A percentile compares a stretch with the other conserved stretches of the same genome.
Conservation (phyloP, 352 stramenopile genomes). For the Pythium aquatile region DNA sequence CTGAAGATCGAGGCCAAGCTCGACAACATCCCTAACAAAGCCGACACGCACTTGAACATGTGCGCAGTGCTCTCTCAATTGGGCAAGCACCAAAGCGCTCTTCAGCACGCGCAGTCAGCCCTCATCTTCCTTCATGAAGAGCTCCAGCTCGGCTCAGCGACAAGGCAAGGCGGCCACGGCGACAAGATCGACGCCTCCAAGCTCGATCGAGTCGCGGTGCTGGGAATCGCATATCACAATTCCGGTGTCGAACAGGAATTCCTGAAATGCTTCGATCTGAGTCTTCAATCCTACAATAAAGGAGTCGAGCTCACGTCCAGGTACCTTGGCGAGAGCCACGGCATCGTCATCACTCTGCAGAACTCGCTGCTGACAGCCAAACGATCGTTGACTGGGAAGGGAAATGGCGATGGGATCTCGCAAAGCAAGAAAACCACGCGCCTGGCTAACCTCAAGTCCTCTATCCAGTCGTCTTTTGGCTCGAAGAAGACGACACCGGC, state of each 20-base stretch:
- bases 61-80: conserved; percentile 93
- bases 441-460: conserved; percentile 37
- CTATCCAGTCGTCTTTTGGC: conserved; percentile 38
- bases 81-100: conserved; percentile 85
- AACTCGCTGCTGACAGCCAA: conserved; percentile 88
- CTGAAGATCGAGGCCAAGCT: conserved; percentile 90
- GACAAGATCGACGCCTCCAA: conserved; percentile 42
- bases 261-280: conserved; percentile 90
- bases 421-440: conserved; percentile 25
- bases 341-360: conserved; percentile 89
- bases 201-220: conserved; percentile 88
- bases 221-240: conserved; percentile 95
- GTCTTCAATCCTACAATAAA: conserved; percentile 91
- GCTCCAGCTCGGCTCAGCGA: conserved; percentile 48
- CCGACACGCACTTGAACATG: conserved; percentile 95
- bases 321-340: conserved; percentile 88
- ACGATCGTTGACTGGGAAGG: conserved; percentile 49
- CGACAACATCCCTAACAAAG: conserved; percentile 85
- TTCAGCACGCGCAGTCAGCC: conserved; percentile 91
- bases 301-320: conserved; percentile 84
- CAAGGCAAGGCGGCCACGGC: conserved; percentile 15
- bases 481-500: conserved; percentile 32
- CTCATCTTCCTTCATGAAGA: conserved; percentile 94
- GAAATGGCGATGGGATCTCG: conserved; percentile 59
- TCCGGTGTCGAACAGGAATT: conserved; percentile 95